Evolutionary conservation across 2,329 filamentous ascomycete genomes (phyloP), one percentile per base, ranked within the genome.

Genomic region (Aspergillus eucalypticola): DNA sequence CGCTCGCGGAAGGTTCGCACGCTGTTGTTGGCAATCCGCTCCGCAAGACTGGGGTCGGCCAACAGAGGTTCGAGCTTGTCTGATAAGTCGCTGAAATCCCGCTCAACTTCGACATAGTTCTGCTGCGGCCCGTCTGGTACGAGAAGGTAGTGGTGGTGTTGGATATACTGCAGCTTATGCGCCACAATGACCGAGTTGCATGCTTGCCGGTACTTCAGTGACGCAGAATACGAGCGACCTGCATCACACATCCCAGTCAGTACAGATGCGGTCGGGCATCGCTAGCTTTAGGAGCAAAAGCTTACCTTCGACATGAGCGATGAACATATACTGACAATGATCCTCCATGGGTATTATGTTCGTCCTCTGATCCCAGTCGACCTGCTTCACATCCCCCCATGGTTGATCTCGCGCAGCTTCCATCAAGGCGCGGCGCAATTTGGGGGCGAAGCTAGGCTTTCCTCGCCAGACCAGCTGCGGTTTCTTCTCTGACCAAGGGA

Each of bases 41-140:
- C 68, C 2, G 80, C 79, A 15, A 70, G 66, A 2, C 70, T 63
- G 3, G 72, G 69, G 60, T 81, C 66, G 8, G 62, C 61, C 17
- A 78, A 62, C 17, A 81, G 67, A 15, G 71, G 69, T 4, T 76
- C 55, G 42, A 79, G 70, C 48, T 70, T 74, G 23, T 68, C 64
- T 4, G 69, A 64, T 61, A 85, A 76, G 64, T 88, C 84, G 63
- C 82, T 83, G 71, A 86, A 88, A 68, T 83, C 78, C 21, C 75
- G 70, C 51, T 77, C 70, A 3, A 82, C 79, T 60, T 78, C 72
- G 38, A 83, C 74, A 49, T 74, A 81, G 64, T 82, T 83, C 63
- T 82, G 79, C 6, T 77, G 62, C 27, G 78, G 73, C 0, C 80
- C 81, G 5, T 68, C 67, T 6, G 76, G 60, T 21, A 74, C 67